These are phyloP conservation scores for Fusarium drepaniforme DNA, from an alignment of 2,329 filamentous ascomycete species.

Conservation along the genomic window DNA sequence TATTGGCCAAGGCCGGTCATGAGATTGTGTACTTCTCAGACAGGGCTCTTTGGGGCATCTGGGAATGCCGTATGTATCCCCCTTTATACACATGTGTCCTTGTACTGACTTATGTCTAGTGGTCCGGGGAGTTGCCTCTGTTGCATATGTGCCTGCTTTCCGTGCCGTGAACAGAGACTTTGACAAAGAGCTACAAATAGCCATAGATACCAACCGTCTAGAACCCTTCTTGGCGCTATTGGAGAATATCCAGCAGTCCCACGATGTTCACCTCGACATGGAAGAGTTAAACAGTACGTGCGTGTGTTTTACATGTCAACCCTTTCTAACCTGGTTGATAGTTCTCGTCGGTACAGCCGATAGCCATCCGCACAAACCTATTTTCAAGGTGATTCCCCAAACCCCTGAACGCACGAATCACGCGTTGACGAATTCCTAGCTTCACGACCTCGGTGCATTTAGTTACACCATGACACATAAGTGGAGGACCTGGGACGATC, in stretches of 20 bases:
- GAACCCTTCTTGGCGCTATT: slow-evolving; percentile 12
- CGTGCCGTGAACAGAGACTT: slow-evolving; percentile 1
- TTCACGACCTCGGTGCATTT: slow-evolving; percentile 45
- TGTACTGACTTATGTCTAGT: slow-evolving; percentile 37
- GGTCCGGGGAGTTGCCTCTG: slow-evolving; percentile 42
- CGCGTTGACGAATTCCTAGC: slow-evolving; percentile 28
- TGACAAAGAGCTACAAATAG: slow-evolving; percentile 22
- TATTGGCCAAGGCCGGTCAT: slow-evolving; percentile 25
- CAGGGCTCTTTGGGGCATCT: slow-evolving; percentile 45
- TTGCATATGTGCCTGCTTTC: slow-evolving; percentile 42
- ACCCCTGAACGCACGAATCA: not conserved
- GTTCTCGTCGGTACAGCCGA: slow-evolving; percentile 36
- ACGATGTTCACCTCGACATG: slow-evolving; percentile 48
- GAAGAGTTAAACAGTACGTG: slow-evolving; percentile 47
- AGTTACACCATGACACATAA: slow-evolving; percentile 33
- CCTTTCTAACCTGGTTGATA: slow-evolving; percentile 21
- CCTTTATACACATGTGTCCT: not conserved
- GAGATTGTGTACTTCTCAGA: slow-evolving; percentile 20
- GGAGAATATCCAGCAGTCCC: slow-evolving; percentile 14
- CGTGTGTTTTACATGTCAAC: not conserved
- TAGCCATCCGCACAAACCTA: slow-evolving; percentile 33
- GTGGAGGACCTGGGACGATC: slow-evolving; percentile 26
- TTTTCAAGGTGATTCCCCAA: slow-evolving; percentile 41
- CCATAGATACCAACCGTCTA: not conserved
- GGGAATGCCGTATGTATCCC: slow-evolving; percentile 45